phyloP scores from a whole-genome alignment of 2,329 filamentous ascomycete genomes.

The Furcasterigmium furcatum region DNA sequence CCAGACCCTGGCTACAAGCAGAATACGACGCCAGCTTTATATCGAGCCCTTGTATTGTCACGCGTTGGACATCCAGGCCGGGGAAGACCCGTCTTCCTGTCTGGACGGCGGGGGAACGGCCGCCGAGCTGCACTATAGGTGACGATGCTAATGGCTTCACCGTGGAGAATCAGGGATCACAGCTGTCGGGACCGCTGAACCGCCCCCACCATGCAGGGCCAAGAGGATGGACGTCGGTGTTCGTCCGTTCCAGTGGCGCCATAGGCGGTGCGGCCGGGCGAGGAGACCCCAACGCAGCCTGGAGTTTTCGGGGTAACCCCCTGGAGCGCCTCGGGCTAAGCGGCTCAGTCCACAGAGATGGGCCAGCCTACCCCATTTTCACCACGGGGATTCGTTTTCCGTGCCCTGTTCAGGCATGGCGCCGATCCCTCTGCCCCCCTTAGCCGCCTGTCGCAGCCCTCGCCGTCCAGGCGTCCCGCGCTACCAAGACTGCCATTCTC shows the following conservation, averaged over 20 bases:
- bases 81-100: background rate
- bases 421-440: background rate
- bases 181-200: background rate
- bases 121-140: background rate
- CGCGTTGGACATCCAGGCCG: background rate
- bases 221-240: no score
- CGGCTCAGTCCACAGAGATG: no score
- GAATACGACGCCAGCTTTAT: background rate
- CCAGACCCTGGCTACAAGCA: background rate
- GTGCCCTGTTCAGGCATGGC: background rate
- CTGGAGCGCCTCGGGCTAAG: background rate
- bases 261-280: background rate
- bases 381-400: background rate
- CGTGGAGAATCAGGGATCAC: background rate
- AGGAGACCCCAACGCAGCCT: background rate
- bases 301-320: no score
- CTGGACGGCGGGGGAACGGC: background rate
- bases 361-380: no score
- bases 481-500: background rate
- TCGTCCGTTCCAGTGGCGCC: background rate
- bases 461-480: background rate
- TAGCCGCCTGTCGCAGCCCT: background rate
- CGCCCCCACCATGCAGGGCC: no score
- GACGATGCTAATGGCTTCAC: background rate
- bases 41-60: background rate